A percentile compares a stretch with the other conserved stretches of the same genome.
phyloP scores from a whole-genome alignment of 228 moss, liverwort and hornwort genomes.

The Sphagnum magellanicum region DNA sequence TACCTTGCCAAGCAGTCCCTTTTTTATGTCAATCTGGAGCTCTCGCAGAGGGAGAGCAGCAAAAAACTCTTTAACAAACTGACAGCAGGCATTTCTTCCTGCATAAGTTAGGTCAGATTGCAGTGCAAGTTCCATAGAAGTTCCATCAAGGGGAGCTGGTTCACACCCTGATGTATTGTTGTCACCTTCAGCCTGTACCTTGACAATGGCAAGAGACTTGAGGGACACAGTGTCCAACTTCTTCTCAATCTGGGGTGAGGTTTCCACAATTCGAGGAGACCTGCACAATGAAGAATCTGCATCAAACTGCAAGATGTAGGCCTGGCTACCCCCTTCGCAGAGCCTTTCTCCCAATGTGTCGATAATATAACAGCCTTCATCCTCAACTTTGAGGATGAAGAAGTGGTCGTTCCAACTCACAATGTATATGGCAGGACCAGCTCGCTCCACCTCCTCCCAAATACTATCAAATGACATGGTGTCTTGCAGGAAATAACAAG shows the following conservation, averaged over 20 bases:
- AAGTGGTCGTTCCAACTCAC: slow-evolving; percentile 99
- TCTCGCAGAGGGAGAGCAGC: slow-evolving; percentile 90
- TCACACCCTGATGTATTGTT: slow-evolving; percentile 11
- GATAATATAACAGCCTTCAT: slow-evolving; percentile 76
- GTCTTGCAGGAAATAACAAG: slow-evolving; percentile 70
- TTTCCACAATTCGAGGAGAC: slow-evolving; percentile 9
- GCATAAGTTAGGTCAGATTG: slow-evolving; percentile 14
- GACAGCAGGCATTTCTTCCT: slow-evolving; percentile 68
- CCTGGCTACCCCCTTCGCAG: slow-evolving; percentile 93
- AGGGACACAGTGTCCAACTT: slow-evolving; percentile 9
- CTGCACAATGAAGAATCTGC: slow-evolving; percentile 43
- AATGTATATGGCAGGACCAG: slow-evolving; percentile 83
- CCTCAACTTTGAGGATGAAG: slow-evolving; percentile 85
- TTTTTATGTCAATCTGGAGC: slow-evolving; percentile 83
- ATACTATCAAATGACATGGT: slow-evolving; percentile 81
- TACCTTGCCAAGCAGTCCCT: slow-evolving; percentile 55
- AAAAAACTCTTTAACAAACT: slow-evolving; percentile 91
- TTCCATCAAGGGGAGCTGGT: slow-evolving; percentile 11
- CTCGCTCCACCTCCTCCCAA: slow-evolving; percentile 80
- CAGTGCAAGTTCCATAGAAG: slow-evolving; percentile 33
- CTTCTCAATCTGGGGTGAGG: slow-evolving; percentile 19
- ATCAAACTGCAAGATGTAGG: slow-evolving; percentile 93
- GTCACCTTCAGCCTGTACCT: slow-evolving; percentile 22
- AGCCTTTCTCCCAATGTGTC: slow-evolving; percentile 95
- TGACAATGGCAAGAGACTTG: slow-evolving; percentile 36